Base-by-base conservation (phyloP, 352 stramenopile species). In the Globisporangium parvum region DNA sequence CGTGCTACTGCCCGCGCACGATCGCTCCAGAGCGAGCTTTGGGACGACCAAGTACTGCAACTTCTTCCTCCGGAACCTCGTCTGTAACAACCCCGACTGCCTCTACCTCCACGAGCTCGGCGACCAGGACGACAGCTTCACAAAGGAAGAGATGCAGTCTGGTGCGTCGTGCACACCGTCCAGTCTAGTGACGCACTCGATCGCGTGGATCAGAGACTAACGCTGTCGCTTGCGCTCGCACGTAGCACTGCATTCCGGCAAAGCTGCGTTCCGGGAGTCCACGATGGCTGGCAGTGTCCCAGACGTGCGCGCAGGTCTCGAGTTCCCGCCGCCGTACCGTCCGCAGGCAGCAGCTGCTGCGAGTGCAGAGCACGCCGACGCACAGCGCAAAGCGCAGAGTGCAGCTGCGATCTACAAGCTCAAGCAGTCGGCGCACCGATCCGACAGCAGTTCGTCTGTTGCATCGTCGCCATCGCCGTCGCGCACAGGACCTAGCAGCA, bases 1-100 rank as follows among this genome's bases (percentile, higher is more conserved):
- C n/a, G n/a, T n/a, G n/a, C n/a, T n/a, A n/a, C n/a, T n/a, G n/a
- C n/a, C n/a, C n/a, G n/a, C n/a, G n/a, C 28, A 33, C 28, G 28
- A 33, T 33, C 28, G 28, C 28, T 33, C n/a, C n/a, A 96, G 89
- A 24, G 91, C 91, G 9, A 96, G 82, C 24, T 98, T 97, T 69
- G 93, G 93, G 17, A 98, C 92, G 15, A 98, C 90, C 55, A 98
- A 98, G 72, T 98, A 98, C 65, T 98, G 93, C 73, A 97, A 97
- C 67, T 92, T 88, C 57, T 98, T 98, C 59, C 65, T 98, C 35
- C 76, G 87, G 6, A 92, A 91, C 60, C 76, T 96, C 48, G 66
- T 80, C 50, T 98, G 93, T 65, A 96, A 91, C 67, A 98, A 98
- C 60, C 80, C 88, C 0, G 93, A 98, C 33, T 98, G 93, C 63